Percentiles rank a stretch among this genome's conserved stretches.
These are phyloP conservation scores for Begonia loranthoides DNA, from an alignment of 306 rosid species.

Conservation along the genomic window DNA sequence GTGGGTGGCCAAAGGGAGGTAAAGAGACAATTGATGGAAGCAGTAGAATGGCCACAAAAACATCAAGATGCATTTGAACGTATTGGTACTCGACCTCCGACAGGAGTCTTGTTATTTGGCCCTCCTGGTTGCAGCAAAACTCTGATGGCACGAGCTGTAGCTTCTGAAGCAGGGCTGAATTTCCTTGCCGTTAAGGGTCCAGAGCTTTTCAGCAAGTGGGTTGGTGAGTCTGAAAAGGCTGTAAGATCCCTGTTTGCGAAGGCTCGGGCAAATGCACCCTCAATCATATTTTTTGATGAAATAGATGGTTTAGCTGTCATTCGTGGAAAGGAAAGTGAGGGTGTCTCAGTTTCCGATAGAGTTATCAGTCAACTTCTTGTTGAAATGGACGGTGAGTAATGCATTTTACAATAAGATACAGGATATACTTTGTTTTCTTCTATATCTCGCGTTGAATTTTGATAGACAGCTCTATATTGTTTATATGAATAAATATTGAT, in stretches of 20 bases:
- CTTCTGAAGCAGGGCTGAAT: conserved; percentile 79
- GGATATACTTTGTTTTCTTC: not conserved
- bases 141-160: conserved; percentile 91
- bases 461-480: no score
- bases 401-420: conserved; percentile 8
- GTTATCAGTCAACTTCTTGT: conserved; percentile 90
- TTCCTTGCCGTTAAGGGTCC: conserved; percentile 96
- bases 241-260: conserved; percentile 81
- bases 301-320: conserved; percentile 75
- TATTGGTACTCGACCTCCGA: conserved; percentile 74
- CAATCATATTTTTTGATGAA: conserved; percentile 84
- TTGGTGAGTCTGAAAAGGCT: conserved; percentile 98
- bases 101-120: conserved; percentile 74
- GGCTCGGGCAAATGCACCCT: conserved; percentile 94
- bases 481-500: no score
- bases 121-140: conserved; percentile 99
- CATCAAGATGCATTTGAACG: conserved; percentile 71
- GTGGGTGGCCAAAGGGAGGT: conserved; percentile 91
- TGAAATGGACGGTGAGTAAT: conserved; percentile 77
- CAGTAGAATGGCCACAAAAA: conserved; percentile 91
- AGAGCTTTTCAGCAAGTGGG: conserved; percentile 96
- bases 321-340: conserved; percentile 80
- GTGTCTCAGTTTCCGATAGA: conserved; percentile 83
- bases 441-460: not conserved
- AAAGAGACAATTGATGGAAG: conserved; percentile 72